Conservation (phyloP, 2,329 filamentous ascomycete genomes). For the Calonectria leucothoes region DNA sequence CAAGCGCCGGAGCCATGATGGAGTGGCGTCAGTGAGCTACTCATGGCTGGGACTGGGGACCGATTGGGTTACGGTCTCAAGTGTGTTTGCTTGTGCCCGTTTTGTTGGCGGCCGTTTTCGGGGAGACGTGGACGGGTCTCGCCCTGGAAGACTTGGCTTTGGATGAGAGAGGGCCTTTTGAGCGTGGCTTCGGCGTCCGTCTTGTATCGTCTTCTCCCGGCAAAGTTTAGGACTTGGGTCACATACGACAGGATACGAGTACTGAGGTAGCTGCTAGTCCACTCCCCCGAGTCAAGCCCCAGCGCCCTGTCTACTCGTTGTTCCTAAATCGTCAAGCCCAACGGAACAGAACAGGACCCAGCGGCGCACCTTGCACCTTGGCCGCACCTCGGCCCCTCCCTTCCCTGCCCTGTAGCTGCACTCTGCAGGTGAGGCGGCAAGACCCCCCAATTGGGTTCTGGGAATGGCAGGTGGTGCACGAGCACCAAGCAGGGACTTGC, state of each 20-base stretch:
- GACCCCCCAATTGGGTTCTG: not conserved
- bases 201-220: not conserved
- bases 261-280: not conserved
- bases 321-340: not conserved
- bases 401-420: slow-evolving; percentile 3
- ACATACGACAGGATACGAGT: slow-evolving; percentile 1
- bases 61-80: not conserved
- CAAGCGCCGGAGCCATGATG: slow-evolving; percentile 13
- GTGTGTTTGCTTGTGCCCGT: not conserved
- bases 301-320: not conserved
- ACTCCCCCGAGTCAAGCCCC: not conserved
- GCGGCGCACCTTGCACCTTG: not conserved
- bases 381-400: not conserved
- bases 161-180: not conserved
- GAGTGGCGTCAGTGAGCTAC: slow-evolving; percentile 16
- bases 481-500: not conserved
- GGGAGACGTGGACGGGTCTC: not conserved
- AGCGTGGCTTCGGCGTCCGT: not conserved
- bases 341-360: not conserved
- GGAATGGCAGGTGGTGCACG: not conserved
- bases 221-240: not conserved
- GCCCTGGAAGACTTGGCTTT: not conserved
- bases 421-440: slow-evolving; percentile 8
- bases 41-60: slow-evolving; percentile 12
- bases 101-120: slow-evolving; percentile 15